Conservation (phyloP, 1,139 yeast genomes). For the Taphrina sp. region DNA sequence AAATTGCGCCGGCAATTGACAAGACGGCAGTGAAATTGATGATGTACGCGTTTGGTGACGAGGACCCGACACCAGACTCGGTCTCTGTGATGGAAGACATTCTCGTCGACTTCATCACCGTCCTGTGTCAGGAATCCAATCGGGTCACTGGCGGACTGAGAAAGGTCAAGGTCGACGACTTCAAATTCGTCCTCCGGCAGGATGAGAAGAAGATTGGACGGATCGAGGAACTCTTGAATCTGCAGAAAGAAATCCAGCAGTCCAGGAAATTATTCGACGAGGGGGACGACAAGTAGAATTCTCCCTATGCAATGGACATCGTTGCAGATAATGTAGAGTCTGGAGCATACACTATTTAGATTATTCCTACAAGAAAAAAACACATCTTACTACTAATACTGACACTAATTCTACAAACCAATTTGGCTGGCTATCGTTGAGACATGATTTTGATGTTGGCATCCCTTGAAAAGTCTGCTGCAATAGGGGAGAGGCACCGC, state of each 20-base stretch:
- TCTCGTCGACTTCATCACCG: conserved; percentile 71
- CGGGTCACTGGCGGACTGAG: conserved; percentile 57
- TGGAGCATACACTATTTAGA: too few species aligned
- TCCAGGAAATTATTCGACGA: conserved; percentile 83
- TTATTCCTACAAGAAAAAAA: too few species aligned
- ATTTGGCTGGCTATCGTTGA: too few species aligned
- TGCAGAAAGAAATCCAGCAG: conserved; percentile 70
- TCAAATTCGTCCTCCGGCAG: conserved; percentile 76
- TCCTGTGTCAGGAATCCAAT: conserved; percentile 62
- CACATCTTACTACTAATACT: too few species aligned
- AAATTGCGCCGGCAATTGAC: neutral
- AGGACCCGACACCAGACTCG: conserved; percentile 72
- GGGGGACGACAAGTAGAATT: conserved; percentile 18
- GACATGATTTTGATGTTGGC: too few species aligned
- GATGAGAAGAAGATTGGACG: conserved; percentile 84
- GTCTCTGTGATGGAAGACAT: conserved; percentile 79
- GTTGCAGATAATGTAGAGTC: too few species aligned
- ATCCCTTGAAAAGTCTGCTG: too few species aligned
- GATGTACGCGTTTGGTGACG: conserved; percentile 84
- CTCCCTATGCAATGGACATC: conserved; percentile 2
- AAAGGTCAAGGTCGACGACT: conserved; percentile 81
- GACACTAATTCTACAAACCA: too few species aligned
- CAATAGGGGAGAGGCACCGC: too few species aligned
- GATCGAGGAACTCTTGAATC: conserved; percentile 70
- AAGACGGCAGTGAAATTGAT: conserved; percentile 58